Conservation (phyloP, 345 rosid species). For the Lenwebbia sp. region DNA sequence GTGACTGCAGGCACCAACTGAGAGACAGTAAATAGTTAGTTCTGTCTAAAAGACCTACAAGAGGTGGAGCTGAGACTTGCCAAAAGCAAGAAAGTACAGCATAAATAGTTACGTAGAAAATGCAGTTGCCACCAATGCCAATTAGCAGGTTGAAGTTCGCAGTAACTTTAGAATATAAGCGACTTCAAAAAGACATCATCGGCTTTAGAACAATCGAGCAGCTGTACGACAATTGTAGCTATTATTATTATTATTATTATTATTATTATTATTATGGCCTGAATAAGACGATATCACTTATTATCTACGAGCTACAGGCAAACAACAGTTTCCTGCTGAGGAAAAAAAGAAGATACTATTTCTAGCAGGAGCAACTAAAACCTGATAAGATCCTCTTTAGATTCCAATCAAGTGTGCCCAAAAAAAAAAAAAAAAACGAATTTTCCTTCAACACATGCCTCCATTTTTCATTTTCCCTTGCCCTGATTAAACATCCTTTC, state of each 20-base stretch:
- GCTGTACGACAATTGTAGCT: background rate
- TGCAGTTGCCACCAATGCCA: background rate
- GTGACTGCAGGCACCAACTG: slow-evolving; percentile 88
- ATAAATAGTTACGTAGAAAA: background rate
- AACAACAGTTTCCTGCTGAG: background rate
- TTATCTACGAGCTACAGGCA: background rate
- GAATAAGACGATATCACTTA: background rate
- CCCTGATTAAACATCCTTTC: background rate
- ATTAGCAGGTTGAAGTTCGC: background rate
- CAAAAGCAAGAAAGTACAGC: background rate
- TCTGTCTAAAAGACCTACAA: background rate
- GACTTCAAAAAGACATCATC: background rate
- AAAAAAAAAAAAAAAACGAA: background rate
- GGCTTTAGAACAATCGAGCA: background rate
- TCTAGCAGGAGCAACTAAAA: background rate
- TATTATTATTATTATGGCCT: background rate
- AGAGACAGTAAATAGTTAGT: slow-evolving; percentile 6
- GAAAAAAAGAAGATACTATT: background rate
- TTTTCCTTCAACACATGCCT: background rate
- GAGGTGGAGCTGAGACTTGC: background rate
- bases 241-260: too few relatives aligned
- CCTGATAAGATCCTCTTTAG: background rate
- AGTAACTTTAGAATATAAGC: background rate
- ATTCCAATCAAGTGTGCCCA: background rate
- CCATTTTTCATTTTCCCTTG: background rate